phyloP scores from a whole-genome alignment of 2,329 filamentous ascomycete species.

The Ilyonectria destructans region DNA sequence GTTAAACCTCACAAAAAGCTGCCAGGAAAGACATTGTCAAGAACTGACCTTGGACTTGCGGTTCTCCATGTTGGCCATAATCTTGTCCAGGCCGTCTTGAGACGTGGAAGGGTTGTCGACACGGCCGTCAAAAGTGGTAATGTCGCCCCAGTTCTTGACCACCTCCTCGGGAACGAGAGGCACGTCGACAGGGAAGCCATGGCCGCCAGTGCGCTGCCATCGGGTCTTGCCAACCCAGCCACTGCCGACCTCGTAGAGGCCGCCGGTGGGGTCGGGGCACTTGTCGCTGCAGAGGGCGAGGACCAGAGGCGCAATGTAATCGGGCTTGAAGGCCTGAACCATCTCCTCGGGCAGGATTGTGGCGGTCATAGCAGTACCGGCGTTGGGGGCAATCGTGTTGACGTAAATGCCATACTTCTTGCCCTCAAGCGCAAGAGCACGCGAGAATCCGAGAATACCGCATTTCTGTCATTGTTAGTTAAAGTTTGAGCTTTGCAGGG shows the following conservation, averaged over 20 bases:
- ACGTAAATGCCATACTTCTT: slow-evolving; percentile 98
- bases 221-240: slow-evolving; percentile 94
- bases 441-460: slow-evolving; percentile 95
- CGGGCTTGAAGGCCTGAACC: slow-evolving; percentile 99
- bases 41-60: slow-evolving; percentile 75
- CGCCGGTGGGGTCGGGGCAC: slow-evolving; percentile 87
- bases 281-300: slow-evolving; percentile 89
- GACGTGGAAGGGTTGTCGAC: slow-evolving; percentile 88
- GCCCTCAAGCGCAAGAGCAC: slow-evolving; percentile 92
- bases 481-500: background rate
- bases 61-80: slow-evolving; percentile 88
- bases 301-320: slow-evolving; percentile 96
- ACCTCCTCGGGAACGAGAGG: slow-evolving; percentile 89
- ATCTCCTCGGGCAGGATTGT: slow-evolving; percentile 97
- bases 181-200: slow-evolving; percentile 92
- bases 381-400: slow-evolving; percentile 98
- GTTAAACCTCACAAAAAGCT: background rate
- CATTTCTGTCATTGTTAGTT: slow-evolving; percentile 74
- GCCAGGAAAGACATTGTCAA: slow-evolving; percentile 10
- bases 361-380: slow-evolving; percentile 94
- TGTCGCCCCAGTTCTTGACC: slow-evolving; percentile 80
- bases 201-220: slow-evolving; percentile 93
- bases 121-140: slow-evolving; percentile 89
- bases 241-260: slow-evolving; percentile 94
- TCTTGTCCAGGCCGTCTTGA: slow-evolving; percentile 83